Evolutionary conservation across 805 yeast genomes (phyloP).

Genomic region (Pichia membranifaciens): DNA sequence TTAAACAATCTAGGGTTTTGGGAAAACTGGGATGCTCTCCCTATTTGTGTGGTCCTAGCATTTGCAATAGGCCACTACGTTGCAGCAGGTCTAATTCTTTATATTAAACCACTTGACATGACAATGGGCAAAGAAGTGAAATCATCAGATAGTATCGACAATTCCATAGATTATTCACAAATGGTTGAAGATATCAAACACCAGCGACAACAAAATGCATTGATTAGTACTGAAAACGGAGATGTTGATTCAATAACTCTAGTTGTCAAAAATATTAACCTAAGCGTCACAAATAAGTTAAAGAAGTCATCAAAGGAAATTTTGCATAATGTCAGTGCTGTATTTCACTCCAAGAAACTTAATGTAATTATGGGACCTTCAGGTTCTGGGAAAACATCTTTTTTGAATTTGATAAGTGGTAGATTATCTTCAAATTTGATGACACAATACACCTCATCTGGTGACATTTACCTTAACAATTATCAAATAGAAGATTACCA

Average conservation of each 20-base stretch:
- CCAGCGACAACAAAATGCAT: neutral
- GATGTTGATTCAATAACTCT: constrained; percentile 13
- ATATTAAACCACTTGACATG: constrained; percentile 45
- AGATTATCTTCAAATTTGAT: constrained; percentile 37
- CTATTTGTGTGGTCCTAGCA: constrained; percentile 52
- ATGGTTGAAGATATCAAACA: neutral
- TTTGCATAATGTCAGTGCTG: constrained; percentile 43
- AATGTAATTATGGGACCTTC: constrained; percentile 80
- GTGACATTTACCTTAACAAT: constrained; percentile 41
- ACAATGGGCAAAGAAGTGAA: constrained; percentile 38
- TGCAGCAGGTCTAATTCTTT: constrained; percentile 43
- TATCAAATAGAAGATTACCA: constrained; percentile 20
- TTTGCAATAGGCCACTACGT: constrained; percentile 53
- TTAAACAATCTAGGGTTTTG: constrained; percentile 56
- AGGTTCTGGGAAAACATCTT: constrained; percentile 71
- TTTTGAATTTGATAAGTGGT: constrained; percentile 58
- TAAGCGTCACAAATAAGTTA: constrained; percentile 21
- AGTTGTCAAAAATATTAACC: constrained; percentile 17
- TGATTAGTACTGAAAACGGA: neutral
- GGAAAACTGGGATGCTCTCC: constrained; percentile 57
- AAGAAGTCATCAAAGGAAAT: constrained; percentile 27
- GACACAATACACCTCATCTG: constrained; percentile 31
- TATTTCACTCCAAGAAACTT: constrained; percentile 48
- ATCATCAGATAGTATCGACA: constrained; percentile 14
- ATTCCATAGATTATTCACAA: constrained; percentile 11